Evolutionary conservation across 2,329 filamentous ascomycete genomes (phyloP), one percentile per base, ranked within the genome.

Genomic region (Akanthomyces dipterigenus): DNA sequence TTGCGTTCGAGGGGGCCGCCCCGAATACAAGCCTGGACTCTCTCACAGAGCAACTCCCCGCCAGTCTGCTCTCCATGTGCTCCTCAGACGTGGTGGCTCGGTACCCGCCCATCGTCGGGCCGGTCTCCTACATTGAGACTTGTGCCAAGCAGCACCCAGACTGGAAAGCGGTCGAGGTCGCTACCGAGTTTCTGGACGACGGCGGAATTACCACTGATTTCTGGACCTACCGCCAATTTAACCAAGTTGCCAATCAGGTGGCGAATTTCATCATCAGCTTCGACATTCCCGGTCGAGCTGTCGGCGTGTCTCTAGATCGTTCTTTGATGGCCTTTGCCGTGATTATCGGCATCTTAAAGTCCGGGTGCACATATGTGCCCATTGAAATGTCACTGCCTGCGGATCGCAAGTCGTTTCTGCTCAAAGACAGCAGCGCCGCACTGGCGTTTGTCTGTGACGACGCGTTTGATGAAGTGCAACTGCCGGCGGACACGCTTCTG

Each of bases 351-450:
- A 42, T 54, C 36, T 12, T 54, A 3, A 54, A 54, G 26, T 54
- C 34, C 7, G 50, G 50, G 12, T 54, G 50, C 50, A 54, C 50
- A 42, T 54, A 54, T 54, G 50, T 54, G 26, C 50, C 50, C 8
- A 42, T 54, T 20, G 50, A 54, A 42, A 54, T 42, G 50, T 54
- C 50, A 28, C 50, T 54, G n/a, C 50, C 50, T 42, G 34, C 34
- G 50, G 50, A 54, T 28, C 50, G 50, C 34, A 54, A 54, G 50
- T 22, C 50, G 20, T 54, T 54, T 20, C 50, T 54, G n/a, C 50
- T 54, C 34, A 38, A 54, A 42, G 50, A 54, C 36, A 54, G 50
- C 50, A 54, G 34, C n/a, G 50, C 50, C 36, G 50, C 50, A 20
- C 12, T 54, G 50, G 50, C 50, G 36, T 54, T 54, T 12, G 50